These are phyloP conservation scores for Rubroboletus satanas DNA, from an alignment of 768 basidiomycete species.

Conservation along the genomic window DNA sequence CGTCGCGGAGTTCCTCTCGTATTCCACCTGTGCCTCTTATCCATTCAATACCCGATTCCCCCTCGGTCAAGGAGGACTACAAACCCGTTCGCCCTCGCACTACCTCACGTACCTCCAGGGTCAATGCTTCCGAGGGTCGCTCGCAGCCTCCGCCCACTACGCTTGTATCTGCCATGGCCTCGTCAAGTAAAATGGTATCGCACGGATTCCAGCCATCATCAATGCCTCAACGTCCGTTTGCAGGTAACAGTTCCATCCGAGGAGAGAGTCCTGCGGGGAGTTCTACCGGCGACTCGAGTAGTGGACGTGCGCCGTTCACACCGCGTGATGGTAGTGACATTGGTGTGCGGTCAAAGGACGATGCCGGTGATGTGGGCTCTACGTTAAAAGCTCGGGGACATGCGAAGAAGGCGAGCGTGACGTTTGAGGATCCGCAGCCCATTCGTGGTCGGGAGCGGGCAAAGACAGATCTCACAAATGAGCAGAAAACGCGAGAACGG, in stretches of 20 bases:
- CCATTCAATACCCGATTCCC: conserved; percentile 30
- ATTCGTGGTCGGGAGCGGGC: conserved; percentile 30
- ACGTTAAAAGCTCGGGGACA: conserved; percentile 34
- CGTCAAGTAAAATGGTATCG: conserved; percentile 23
- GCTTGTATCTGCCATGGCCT: conserved; percentile 6
- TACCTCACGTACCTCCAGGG: conserved; percentile 6
- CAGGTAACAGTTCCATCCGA: conserved; percentile 31
- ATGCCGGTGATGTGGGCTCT: conserved; percentile 22
- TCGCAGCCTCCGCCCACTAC: conserved; percentile 11
- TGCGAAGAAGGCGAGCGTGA: conserved; percentile 60
- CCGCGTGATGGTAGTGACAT: conserved; percentile 76
- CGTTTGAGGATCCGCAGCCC: conserved; percentile 55
- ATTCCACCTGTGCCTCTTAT: conserved; percentile 31
- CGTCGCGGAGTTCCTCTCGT: conserved; percentile 24
- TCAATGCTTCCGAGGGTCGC: conserved; percentile 8
- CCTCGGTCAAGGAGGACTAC: conserved; percentile 26
- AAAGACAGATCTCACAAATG: conserved; percentile 33
- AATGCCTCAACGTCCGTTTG: conserved; percentile 55
- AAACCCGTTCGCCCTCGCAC: conserved; percentile 13
- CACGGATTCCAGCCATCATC: conserved; percentile 22
- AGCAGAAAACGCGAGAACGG: conserved; percentile 65
- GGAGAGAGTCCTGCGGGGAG: conserved; percentile 71
- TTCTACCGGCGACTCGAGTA: conserved; percentile 83
- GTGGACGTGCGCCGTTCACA: conserved; percentile 69
- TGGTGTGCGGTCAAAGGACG: conserved; percentile 21